Evolutionary conservation across 2,329 filamentous ascomycete species (phyloP).

Genomic region (Aspergillus clavatus): DNA sequence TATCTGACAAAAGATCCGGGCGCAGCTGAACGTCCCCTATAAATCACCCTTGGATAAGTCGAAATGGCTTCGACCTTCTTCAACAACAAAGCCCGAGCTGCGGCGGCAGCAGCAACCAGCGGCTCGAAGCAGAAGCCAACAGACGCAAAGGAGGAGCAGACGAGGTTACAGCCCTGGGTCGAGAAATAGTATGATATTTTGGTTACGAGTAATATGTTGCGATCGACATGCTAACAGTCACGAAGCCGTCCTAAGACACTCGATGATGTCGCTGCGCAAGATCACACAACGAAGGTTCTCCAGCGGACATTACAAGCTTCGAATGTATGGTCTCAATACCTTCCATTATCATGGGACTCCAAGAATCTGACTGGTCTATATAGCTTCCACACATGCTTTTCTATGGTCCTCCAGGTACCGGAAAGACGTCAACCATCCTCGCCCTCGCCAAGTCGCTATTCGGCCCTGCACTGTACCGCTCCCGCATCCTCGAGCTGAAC

Average conservation of each 20-base stretch:
- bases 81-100: slow-evolving; percentile 80
- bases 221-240: slow-evolving; percentile 1
- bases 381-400: slow-evolving; percentile 98
- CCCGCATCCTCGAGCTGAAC: slow-evolving; percentile 96
- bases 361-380: slow-evolving; percentile 1
- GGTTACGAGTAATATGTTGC: not conserved
- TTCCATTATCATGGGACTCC: too few relatives aligned
- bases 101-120: slow-evolving; percentile 68
- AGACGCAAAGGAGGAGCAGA: slow-evolving; percentile 56
- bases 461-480: slow-evolving; percentile 86
- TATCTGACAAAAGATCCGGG: not conserved
- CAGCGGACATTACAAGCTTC: slow-evolving; percentile 89
- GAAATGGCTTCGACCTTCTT: slow-evolving; percentile 78
- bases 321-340: slow-evolving; percentile 55
- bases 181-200: slow-evolving; percentile 77
- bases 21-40: not conserved
- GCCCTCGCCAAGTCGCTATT: slow-evolving; percentile 96
- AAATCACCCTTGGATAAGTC: not conserved
- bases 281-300: slow-evolving; percentile 91
- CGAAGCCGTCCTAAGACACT: slow-evolving; percentile 84
- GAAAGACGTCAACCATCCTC: slow-evolving; percentile 96
- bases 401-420: slow-evolving; percentile 94
- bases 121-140: slow-evolving; percentile 62
- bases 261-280: slow-evolving; percentile 92
- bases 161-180: slow-evolving; percentile 84